Base-by-base conservation (phyloP, 257 asterid genomes). In the Plantago ovata region DNA sequence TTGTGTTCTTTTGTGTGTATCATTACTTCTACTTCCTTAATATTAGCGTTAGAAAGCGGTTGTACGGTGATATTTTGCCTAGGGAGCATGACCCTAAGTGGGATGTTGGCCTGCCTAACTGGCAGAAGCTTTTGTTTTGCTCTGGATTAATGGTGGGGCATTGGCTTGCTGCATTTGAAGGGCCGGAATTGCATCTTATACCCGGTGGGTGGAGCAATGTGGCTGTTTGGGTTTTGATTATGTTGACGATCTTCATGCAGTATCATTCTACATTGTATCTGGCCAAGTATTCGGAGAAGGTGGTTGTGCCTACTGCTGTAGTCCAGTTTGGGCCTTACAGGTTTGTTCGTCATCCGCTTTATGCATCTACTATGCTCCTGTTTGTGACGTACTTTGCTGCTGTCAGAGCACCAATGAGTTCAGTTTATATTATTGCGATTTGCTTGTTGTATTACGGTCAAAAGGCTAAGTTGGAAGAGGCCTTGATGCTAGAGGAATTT, bases 261-360 rank as follows among this genome's bases (percentile, higher is more conserved):
- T 86, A 93, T 57, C 83, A 86, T 38, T 79, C 99, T 18, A 78
- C 96, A 0, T 58, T 77, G 73, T 89, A 93, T 71, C 63, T 93
- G 78, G 91, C 99, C 1, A 93, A 93, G 72, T 93, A 93, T 67
- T 93, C 99, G 7, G 94, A 84, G 81, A 89, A 86, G 75, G 94
- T 93, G 53, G 97, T 89, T 54, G 97, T 82, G 60, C 97, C 99
- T 13, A 86, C 94, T 0, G 85, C 86, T 55, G 99, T 93, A 11
- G 99, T 93, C 57, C 87, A 79, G 66, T 89, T 93, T 66, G 97
- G 99, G 1, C 99, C 99, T 16, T 93, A 84, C 44, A 82, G 99
- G 54, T 72, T 84, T 13, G 81, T 93, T 14, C 91, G 97, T 38
- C 99, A 93, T 64, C 99, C 99, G 0, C 86, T 93, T 19, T 93